Base-by-base conservation (phyloP, 2,329 filamentous ascomycete genomes). In the Calonectria pseudoturangicola region DNA sequence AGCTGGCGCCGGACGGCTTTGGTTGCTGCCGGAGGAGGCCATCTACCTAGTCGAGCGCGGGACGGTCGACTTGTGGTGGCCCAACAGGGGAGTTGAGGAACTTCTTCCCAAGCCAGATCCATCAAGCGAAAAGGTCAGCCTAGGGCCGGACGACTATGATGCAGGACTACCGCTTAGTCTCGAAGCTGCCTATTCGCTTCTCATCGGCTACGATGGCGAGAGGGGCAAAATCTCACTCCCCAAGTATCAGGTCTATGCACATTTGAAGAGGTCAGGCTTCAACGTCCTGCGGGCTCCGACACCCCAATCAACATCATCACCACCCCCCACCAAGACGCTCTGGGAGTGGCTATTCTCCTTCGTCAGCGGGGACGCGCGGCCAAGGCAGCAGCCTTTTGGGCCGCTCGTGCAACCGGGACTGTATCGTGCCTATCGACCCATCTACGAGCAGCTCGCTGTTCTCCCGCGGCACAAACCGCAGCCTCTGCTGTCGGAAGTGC, bases 21-120 rank as follows among this genome's bases (percentile, higher is more conserved):
- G 96, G 96, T 82, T 99, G 64, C 83, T 98, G 47, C 96, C 96
- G 0, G 97, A 99, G 82, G 97, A 99, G 84, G 94, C 95, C 7
- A 87, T 99, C 66, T 98, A 95, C 80, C 84, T 98, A 74, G 88
- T 98, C 10, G 97, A 99, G 86, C 88, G 97, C 79, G 97, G 96
- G 0, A 95, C 91, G 58, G 80, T 98, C 79, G 95, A 98, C 83
- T 89, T 98, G 48, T 93, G 95, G 87, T 98, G 95, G 94, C 95
- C 95, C 2, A 84, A 86, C 54, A 83, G 84, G 69, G 81, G 85
- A n/a, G 83, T 92, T 13, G 87, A 86, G 50, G 87, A 89, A 43
- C 80, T 89, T 2, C 83, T 90, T 54, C 85, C 87, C 2, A 77
- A 80, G 21, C 77, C 79, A 3, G 82, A 81, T 16, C 80, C 79